phyloP scores from a whole-genome alignment of 495 filamentous ascomycete genomes.

The Aspergillus avenaceus region DNA sequence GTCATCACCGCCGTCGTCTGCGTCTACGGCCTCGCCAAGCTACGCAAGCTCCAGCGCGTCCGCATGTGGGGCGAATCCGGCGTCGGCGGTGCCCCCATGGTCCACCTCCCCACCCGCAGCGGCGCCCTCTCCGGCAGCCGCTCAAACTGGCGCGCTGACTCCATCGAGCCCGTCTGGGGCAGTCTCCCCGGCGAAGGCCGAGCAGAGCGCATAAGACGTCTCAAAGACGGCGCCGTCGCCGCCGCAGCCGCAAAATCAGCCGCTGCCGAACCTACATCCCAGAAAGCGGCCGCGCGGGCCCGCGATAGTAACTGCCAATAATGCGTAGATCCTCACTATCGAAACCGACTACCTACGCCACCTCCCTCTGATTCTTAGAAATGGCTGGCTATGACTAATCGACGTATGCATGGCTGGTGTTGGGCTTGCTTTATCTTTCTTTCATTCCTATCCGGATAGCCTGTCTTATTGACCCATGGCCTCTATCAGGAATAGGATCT shows the following conservation, averaged over 20 bases:
- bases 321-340: too few relatives aligned
- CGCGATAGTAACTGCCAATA: too few relatives aligned
- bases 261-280: slow-evolving; percentile 7
- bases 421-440: too few relatives aligned
- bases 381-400: too few relatives aligned
- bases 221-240: slow-evolving; percentile 32
- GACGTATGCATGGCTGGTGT: too few relatives aligned
- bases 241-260: slow-evolving; percentile 18
- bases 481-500: too few relatives aligned
- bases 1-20: slow-evolving; percentile 72
- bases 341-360: too few relatives aligned
- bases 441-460: too few relatives aligned
- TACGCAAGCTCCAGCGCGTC: slow-evolving; percentile 83
- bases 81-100: slow-evolving; percentile 29
- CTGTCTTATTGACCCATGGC: too few relatives aligned
- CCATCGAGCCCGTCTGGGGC: slow-evolving; percentile 43
- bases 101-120: slow-evolving; percentile 24
- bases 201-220: slow-evolving; percentile 37
- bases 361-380: too few relatives aligned
- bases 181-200: slow-evolving; percentile 44
- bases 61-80: slow-evolving; percentile 71
- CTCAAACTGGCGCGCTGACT: slow-evolving; percentile 44
- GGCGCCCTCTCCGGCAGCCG: slow-evolving; percentile 20
- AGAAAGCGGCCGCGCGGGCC: too few relatives aligned
- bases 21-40: slow-evolving; percentile 72